Base-by-base conservation (phyloP, 1,284 basidiomycete genomes). In the Thecaphora thlaspeos region DNA sequence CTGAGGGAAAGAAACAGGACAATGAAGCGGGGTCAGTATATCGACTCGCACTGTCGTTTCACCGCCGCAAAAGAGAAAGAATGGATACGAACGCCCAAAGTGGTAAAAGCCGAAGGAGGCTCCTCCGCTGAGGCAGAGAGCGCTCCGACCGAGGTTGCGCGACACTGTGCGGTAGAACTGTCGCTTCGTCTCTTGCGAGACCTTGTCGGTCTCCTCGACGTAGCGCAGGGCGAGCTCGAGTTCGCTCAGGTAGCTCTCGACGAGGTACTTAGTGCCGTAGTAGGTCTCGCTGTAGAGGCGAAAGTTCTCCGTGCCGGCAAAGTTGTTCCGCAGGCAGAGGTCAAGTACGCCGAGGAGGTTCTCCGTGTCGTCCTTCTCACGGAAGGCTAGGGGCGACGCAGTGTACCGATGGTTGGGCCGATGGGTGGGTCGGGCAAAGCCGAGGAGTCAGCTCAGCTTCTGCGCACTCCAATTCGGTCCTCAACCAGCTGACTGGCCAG, bases 51-150 rank as follows among this genome's bases (percentile, higher is more conserved):
- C n/a, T n/a, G n/a, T n/a, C n/a, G n/a, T n/a, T n/a, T n/a, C n/a
- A n/a, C n/a, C n/a, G n/a, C n/a, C n/a, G n/a, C n/a, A n/a, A n/a
- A n/a, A n/a, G n/a, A n/a, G n/a, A n/a, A n/a, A n/a, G n/a, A n/a
- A n/a, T n/a, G n/a, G n/a, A n/a, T n/a, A n/a, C n/a, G n/a, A n/a
- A n/a, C n/a, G n/a, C 14, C 94, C 94, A 69, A 90, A 85, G 78
- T 93, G 91, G 34, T 67, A 80, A 78, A 95, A 96, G 3, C 91
- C 94, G 73, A 97, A 95, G 1, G 87, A 88, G 3, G 89, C 94
- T 14, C 94, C 94, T 18, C 94, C 94, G 14, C 89, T 92, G 7
- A 98, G 83, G 78, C 94, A 97, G 5, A 98, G 81, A 0, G 94
- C 95, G 44, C 88, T 85, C n/a, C 84, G 83, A 61, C 94, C 94